phyloP scores from a whole-genome alignment of 2,329 filamentous ascomycete species.

The Fusarium anguioides region DNA sequence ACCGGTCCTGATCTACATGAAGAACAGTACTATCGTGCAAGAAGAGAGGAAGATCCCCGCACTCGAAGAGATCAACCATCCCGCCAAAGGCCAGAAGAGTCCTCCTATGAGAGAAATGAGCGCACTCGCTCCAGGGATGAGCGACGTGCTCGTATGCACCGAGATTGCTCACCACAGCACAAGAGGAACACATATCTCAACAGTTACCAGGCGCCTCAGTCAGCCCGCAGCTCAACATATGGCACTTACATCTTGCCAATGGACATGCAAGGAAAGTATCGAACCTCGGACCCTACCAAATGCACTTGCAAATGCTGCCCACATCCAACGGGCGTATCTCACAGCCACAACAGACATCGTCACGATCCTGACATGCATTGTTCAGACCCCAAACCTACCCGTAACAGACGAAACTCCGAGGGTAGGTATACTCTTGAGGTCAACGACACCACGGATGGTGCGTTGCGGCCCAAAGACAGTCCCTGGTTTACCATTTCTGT shows the following conservation, averaged over 20 bases:
- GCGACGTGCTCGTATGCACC: neutral
- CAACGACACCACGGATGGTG: constrained; percentile 34
- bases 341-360: constrained; percentile 14
- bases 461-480: constrained; percentile 29
- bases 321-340: constrained; percentile 33
- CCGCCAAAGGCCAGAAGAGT: neutral
- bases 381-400: neutral
- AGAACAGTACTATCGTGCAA: neutral
- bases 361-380: neutral
- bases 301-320: constrained; percentile 42
- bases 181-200: constrained; percentile 9
- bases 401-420: constrained; percentile 1
- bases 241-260: constrained; percentile 40
- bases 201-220: neutral
- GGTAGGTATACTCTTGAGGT: constrained; percentile 36
- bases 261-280: constrained; percentile 24
- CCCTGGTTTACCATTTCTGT: constrained; percentile 37
- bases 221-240: constrained; percentile 18
- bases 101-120: neutral
- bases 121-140: neutral
- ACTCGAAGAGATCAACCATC: neutral
- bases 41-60: neutral
- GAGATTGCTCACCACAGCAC: neutral
- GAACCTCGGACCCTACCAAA: constrained; percentile 35
- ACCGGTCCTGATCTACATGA: neutral